Evolutionary conservation across 202 grass and related monocot species (phyloP), one percentile per base, ranked within the genome.

Genomic region (Saccharum hybrid): DNA sequence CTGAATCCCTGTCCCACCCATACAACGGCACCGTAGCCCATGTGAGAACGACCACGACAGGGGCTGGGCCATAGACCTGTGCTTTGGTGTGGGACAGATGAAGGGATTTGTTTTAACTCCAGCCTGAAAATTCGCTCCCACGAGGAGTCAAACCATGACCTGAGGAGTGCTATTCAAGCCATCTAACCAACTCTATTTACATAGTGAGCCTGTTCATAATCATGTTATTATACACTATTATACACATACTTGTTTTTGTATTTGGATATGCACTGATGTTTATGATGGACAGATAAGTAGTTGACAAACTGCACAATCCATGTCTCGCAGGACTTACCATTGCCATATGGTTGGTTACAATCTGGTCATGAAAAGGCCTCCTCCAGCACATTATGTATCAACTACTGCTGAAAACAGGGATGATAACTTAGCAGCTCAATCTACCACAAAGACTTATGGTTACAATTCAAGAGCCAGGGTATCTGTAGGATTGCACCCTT

Each of bases 281-380:
- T 40, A 70, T 38, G 45, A n/a, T 15, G 8, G 62, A 54, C 15
- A 59, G 28, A 41, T 1, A 43, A 40, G 10, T 66, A 34, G 61
- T 68, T 48, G 26, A 71, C 66, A 70, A 64, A 61, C 84, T 39
- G 40, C 22, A 36, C 38, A 4, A 81, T 81, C 10, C 71, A 74
- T 80, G 49, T 75, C 36, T 61, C 33, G 66, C 80, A 94, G 92
- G 92, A 84, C 2, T n/a, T 23, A 67, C 39, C 83, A 89, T 79
- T 83, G 78, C 62, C 88, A 88, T 78, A 74, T 86, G 70, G 26
- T 93, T 82, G 88, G 88, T 41, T 90, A 90, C 64, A 51, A 1
- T 8, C 46, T 0, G 18, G 0, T 48, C 34, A 10, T 60, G 41
- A 81, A 86, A 92, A 65, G 8, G 33, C 14, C 22, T 11, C 22